Base-by-base conservation (phyloP, 1,139 yeast species). In the Suhomyces choctaworum region DNA sequence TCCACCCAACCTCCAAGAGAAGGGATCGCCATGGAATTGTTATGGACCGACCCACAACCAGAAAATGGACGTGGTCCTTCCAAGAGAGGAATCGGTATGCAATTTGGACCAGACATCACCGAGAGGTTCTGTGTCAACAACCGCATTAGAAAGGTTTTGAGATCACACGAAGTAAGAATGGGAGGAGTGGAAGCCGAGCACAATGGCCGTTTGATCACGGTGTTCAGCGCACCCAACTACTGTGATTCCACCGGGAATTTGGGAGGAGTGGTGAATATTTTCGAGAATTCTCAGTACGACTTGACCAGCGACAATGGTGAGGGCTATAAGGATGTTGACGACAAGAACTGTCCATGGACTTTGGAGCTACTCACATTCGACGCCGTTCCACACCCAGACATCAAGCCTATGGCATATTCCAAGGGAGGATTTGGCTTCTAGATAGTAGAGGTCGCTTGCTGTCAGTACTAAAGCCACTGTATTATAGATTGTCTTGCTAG, bases 341-440 rank as follows among this genome's bases (percentile, higher is more conserved):
- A 70, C 42, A 37, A 47, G 4, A 70, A 70, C 47, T 60, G 70
- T 47, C 76, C 74, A n/a, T 70, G 76, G 76, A 45, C 36, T 2
- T 64, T 86, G 46, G 64, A 74, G 4, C 74, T 70, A 35, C 72
- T 73, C 43, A 77, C 78, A 2, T 90, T 87, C 58, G 73, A 64
- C 22, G 97, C 95, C 2, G 95, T 85, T 13, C 80, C 84, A 20
- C 98, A 92, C 62, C 98, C 98, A 2, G 82, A 84, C 47, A 66
- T 92, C 42, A 87, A 83, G 51, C 97, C 98, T 31, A 92, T 92
- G 98, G 96, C 96, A 1, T 90, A 90, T 56, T 83, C 95, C n/a
- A 80, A 79, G 57, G 73, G 75, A 38, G 75, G 74, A 17, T 69
- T 73, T 43, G 77, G 77, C 1, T 71, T 63, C 41, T 69, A 56